Conservation (phyloP, 352 stramenopile genomes). For the Pythium aristosporum region DNA sequence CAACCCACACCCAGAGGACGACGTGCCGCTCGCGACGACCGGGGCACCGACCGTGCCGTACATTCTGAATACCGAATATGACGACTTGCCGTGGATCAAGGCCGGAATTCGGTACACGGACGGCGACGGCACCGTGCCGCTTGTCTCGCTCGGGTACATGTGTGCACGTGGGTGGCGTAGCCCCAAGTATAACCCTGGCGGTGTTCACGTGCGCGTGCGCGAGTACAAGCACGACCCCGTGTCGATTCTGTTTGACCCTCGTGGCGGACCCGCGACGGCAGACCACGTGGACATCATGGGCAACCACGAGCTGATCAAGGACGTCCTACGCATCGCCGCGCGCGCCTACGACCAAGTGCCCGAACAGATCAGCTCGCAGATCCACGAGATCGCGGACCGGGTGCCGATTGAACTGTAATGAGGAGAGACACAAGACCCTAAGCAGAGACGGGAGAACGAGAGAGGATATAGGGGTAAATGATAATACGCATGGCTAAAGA, state of each 20-base stretch:
- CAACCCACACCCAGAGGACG: constrained; percentile 39
- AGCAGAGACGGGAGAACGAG: neutral
- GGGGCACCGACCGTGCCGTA: constrained; percentile 56
- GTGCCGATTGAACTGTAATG: constrained; percentile 32
- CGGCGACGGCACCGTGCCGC: constrained; percentile 92
- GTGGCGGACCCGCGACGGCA: constrained; percentile 67
- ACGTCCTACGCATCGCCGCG: constrained; percentile 60
- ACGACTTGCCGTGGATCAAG: constrained; percentile 71
- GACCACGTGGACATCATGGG: constrained; percentile 97
- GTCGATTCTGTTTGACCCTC: constrained; percentile 70
- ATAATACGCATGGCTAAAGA: constrained; percentile 7
- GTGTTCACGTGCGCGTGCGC: constrained; percentile 84
- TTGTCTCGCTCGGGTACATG: constrained; percentile 94
- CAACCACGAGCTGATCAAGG: constrained; percentile 89
- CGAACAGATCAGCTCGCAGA: constrained; percentile 67
- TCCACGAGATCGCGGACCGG: constrained; percentile 61
- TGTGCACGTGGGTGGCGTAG: constrained; percentile 87
- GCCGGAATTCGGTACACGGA: constrained; percentile 85
- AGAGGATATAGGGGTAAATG: neutral
- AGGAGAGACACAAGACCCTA: neutral
- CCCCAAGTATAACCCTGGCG: constrained; percentile 83
- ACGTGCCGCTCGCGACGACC: constrained; percentile 34
- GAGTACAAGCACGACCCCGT: constrained; percentile 77
- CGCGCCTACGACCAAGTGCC: constrained; percentile 71
- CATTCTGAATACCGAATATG: constrained; percentile 58